Evolutionary conservation across 1,284 basidiomycete genomes (phyloP).

Genomic region (Wolfiporia cocos): DNA sequence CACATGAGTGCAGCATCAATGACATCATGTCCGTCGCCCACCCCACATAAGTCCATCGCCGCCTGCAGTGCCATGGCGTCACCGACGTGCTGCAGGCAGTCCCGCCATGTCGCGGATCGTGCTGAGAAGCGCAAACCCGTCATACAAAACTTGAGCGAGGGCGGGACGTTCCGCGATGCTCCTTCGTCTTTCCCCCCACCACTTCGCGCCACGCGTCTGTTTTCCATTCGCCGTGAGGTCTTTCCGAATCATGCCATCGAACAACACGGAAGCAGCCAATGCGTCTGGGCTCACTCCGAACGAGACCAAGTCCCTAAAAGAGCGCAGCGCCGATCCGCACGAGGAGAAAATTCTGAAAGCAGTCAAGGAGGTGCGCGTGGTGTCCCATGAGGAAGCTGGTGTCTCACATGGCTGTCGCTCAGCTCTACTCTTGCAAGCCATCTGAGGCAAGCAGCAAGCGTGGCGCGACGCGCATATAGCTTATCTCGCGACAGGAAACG

Average conservation of each 20-base stretch:
- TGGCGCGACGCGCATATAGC: no score
- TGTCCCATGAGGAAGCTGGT: no score
- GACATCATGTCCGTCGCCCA: no score
- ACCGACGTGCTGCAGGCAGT: no score
- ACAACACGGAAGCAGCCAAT: slow-evolving; percentile 25
- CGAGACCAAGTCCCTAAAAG: slow-evolving; percentile 32
- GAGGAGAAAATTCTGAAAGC: slow-evolving; percentile 34
- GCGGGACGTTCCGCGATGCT: slow-evolving; percentile 8
- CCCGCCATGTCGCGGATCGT: no score
- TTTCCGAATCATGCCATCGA: slow-evolving; percentile 24
- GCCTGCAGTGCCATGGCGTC: neutral
- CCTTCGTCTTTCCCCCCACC: slow-evolving; percentile 5
- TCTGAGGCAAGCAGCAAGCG: slow-evolving; percentile 25
- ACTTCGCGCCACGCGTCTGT: neutral
- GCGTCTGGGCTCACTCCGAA: slow-evolving; percentile 35
- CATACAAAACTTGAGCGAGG: no score
- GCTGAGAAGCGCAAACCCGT: neutral
- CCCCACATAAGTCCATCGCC: no score
- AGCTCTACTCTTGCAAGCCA: slow-evolving; percentile 42
- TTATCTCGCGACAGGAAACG: slow-evolving; percentile 31
- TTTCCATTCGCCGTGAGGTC: neutral
- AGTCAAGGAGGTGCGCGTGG: slow-evolving; percentile 31
- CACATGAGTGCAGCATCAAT: no score
- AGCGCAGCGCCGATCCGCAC: slow-evolving; percentile 28
- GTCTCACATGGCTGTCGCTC: neutral